Evolutionary conservation across 331 rosid genomes (phyloP).

Genomic region (Dryas integrifolia): DNA sequence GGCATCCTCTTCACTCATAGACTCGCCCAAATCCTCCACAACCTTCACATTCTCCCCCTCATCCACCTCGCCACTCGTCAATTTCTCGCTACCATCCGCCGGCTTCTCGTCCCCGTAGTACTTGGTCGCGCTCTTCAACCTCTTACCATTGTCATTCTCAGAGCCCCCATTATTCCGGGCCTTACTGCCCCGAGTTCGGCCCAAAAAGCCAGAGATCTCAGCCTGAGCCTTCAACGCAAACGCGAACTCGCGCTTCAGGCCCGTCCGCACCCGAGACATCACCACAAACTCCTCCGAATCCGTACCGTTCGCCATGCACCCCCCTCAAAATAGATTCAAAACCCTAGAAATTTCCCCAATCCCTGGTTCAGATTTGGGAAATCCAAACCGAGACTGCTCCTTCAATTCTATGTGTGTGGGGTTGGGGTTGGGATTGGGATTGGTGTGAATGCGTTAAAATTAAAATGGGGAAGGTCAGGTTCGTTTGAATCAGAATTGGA

Average conservation of each 20-base stretch:
- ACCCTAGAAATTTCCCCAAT: neutral
- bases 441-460: no score
- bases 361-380: constrained; percentile 9
- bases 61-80: neutral
- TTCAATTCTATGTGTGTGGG: no score
- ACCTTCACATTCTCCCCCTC: constrained; percentile 26
- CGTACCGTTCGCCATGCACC: constrained; percentile 75
- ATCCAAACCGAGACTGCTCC: neutral
- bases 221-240: constrained; percentile 86
- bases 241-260: constrained; percentile 81
- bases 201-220: constrained; percentile 60
- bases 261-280: constrained; percentile 61
- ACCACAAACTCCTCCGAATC: constrained; percentile 63
- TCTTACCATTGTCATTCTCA: constrained; percentile 35
- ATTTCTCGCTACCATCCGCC: constrained; percentile 6
- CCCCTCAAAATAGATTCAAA: constrained; percentile 10
- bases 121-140: constrained; percentile 35
- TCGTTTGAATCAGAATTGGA: neutral
- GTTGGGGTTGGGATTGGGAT: no score
- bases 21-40: constrained; percentile 24
- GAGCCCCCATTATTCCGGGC: constrained; percentile 26
- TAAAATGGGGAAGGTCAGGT: no score
- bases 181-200: constrained; percentile 68
- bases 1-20: constrained; percentile 77
- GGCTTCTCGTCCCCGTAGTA: constrained; percentile 1